Percentiles rank a stretch among this genome's conserved stretches.
These are phyloP conservation scores for Mortierella sp. DNA, from an alignment of 371 early-diverging fungal species.

Conservation along the genomic window DNA sequence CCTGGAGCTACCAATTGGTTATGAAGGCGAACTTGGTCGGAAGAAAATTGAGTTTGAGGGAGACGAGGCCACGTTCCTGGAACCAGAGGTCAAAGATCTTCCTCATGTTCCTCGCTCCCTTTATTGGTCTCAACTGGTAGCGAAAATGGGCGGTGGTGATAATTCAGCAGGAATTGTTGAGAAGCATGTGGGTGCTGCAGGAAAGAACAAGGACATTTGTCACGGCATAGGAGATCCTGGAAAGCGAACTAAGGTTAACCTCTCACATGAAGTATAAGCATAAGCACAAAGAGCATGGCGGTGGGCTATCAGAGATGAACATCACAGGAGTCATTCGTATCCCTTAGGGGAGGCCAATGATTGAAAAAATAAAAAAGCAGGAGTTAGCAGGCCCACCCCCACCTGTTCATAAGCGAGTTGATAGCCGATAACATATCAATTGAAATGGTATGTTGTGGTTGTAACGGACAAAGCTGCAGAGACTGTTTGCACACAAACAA, in stretches of 20 bases:
- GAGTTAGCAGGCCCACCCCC: too few relatives aligned
- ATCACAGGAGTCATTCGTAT: neutral
- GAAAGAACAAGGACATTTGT: slow-evolving; percentile 19
- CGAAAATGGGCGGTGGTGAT: slow-evolving; percentile 12
- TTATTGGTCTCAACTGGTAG: slow-evolving; percentile 45
- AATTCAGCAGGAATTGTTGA: slow-evolving; percentile 1
- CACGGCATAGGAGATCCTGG: neutral
- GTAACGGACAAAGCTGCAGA: too few relatives aligned
- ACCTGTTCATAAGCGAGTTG: too few relatives aligned
- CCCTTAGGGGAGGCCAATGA: too few relatives aligned
- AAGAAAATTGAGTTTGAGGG: slow-evolving; percentile 16
- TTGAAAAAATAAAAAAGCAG: too few relatives aligned
- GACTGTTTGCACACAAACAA: too few relatives aligned
- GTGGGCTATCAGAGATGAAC: neutral
- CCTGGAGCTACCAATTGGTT: slow-evolving; percentile 38
- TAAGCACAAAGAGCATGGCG: neutral
- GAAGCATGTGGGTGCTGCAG: slow-evolving; percentile 17
- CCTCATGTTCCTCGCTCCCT: slow-evolving; percentile 14
- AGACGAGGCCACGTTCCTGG: slow-evolving; percentile 33
- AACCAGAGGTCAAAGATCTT: slow-evolving; percentile 2
- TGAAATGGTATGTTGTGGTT: too few relatives aligned
- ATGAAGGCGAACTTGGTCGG: slow-evolving; percentile 2
- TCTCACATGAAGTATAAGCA: neutral
- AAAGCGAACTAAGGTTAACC: neutral
- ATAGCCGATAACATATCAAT: too few relatives aligned